phyloP scores from a whole-genome alignment of 768 basidiomycete species.

The Boletus coccyginus region DNA sequence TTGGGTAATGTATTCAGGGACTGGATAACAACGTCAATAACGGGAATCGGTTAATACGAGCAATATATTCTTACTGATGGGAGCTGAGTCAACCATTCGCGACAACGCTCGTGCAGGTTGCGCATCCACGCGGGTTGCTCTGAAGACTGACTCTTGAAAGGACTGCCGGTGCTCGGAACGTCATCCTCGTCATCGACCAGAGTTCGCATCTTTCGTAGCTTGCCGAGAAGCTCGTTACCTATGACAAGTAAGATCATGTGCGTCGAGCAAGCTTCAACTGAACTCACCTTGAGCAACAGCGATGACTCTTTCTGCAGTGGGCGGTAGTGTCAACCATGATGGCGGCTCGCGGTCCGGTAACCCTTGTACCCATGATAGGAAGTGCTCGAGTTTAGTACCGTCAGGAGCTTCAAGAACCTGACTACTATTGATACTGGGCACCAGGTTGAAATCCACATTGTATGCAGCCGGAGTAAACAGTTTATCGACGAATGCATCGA shows the following conservation, averaged over 20 bases:
- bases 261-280: not conserved
- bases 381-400: conserved; percentile 89
- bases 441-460: conserved; percentile 90
- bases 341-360: conserved; percentile 94
- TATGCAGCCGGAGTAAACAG: conserved; percentile 88
- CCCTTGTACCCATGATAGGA: conserved; percentile 83
- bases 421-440: conserved; percentile 57
- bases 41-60: not conserved
- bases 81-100: conserved; percentile 76
- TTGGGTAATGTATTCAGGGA: conserved; percentile 62
- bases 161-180: conserved; percentile 45
- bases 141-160: conserved; percentile 60
- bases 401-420: conserved; percentile 75
- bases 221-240: conserved; percentile 82
- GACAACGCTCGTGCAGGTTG: conserved; percentile 72
- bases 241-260: conserved; percentile 5
- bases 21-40: conserved; percentile 35
- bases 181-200: conserved; percentile 84
- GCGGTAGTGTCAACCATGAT: conserved; percentile 90
- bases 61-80: conserved; percentile 56
- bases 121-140: conserved; percentile 97
- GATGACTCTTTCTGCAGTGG: conserved; percentile 89
- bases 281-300: conserved; percentile 82
- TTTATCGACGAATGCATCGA: conserved; percentile 90
- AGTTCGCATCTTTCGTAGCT: conserved; percentile 91